These are phyloP conservation scores for Otatea glauca DNA, from an alignment of 176 grass and related monocot genomes.

Conservation along the genomic window DNA sequence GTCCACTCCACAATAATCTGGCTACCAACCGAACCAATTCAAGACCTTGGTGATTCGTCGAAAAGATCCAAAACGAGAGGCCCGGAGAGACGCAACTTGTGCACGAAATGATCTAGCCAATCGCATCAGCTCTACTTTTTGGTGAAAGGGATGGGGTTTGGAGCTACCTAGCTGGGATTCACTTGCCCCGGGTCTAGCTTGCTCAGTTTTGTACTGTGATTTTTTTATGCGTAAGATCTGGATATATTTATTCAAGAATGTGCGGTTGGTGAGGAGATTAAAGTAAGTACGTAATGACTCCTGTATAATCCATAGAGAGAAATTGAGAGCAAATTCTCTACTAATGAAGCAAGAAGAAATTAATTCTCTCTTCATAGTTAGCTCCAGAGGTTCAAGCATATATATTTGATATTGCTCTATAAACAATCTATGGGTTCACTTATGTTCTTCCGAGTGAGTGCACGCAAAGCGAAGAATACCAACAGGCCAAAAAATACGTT, in stretches of 20 bases:
- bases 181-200: neutral
- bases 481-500: neutral
- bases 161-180: neutral
- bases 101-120: constrained; percentile 32
- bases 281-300: neutral
- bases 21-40: constrained; percentile 25
- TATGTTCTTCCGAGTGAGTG: neutral
- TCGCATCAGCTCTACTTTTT: constrained; percentile 40
- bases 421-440: neutral
- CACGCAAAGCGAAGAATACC: neutral
- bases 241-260: neutral
- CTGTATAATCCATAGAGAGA: neutral
- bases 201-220: neutral
- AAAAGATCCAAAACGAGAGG: constrained; percentile 37
- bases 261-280: neutral
- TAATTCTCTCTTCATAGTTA: neutral
- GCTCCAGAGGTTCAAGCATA: neutral
- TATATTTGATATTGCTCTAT: neutral
- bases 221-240: neutral
- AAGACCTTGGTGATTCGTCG: neutral
- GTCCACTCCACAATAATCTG: neutral
- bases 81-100: neutral
- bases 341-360: neutral
- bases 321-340: neutral
- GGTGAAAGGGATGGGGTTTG: constrained; percentile 18